Evolutionary conservation across 2,329 filamentous ascomycete species (phyloP), one percentile per base, ranked within the genome.

Genomic region (Elsinoe arachidis): DNA sequence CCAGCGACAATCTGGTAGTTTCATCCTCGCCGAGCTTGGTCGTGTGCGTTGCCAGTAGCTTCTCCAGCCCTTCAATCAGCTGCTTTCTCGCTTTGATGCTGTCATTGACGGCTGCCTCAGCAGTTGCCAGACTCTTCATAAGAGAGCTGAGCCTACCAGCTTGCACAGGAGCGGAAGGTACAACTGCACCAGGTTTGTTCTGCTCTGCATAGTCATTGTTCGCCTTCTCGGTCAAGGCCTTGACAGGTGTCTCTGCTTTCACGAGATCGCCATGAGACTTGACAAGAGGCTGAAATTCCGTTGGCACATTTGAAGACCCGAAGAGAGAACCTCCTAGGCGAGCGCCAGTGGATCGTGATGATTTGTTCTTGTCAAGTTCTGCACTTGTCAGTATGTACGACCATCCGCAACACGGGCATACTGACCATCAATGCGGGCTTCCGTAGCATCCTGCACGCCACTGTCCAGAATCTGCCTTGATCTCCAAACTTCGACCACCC

Each of bases 401-500:
- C 26, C 26, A 30, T 5, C 7, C 26, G 7, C 7, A 30, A 10
- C 17, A 34, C 23, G 34, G 3, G 21, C 5, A 7, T 11, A 64
- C 78, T 62, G 76, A 92, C 89, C 90, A 63, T 90, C 84, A 55
- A 97, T 78, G 30, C 87, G 81, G 58, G 81, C 76, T 68, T 97
- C 92, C 55, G 96, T 84, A 1, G 87, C 86, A 58, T 85, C 82
- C 69, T 96, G 86, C 51, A 96, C 88, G 0, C 86, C 81, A 1
- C 71, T 71, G 61, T 95, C 89, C 66, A 99, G 99, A 46, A 99
- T 93, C 55, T 78, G 75, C 35, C 93, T 81, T 66, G 92, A 84
- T 67, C 86, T 86, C 93, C 93, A 99, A 15, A 99, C 93, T 66
- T 97, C 92, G 2, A 97, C 83, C 0, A 97, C 92, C 33, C 93